A percentile compares a stretch with the other conserved stretches of the same genome.
phyloP scores from a whole-genome alignment of 768 basidiomycete species.

The Phlebiopsis flavidoalba region DNA sequence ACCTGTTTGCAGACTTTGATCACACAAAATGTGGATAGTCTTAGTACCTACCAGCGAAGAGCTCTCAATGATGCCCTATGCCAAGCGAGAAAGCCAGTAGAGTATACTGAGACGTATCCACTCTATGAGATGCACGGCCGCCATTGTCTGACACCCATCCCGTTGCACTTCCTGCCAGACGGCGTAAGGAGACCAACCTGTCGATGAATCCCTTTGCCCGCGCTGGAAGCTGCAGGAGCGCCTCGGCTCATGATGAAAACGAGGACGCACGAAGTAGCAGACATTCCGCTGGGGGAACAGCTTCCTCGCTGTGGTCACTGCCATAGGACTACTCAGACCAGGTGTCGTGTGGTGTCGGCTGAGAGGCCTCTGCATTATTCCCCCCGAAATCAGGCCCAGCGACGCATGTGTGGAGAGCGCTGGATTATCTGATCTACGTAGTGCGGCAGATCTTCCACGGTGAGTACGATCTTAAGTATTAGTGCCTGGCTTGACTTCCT shows the following conservation, averaged over 20 bases:
- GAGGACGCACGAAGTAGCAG: conserved; percentile 27
- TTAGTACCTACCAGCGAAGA: conserved; percentile 36
- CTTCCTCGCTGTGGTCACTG: conserved; percentile 29
- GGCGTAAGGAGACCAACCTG: conserved; percentile 34
- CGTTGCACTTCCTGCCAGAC: conserved; percentile 50
- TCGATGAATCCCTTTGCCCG: conserved; percentile 39
- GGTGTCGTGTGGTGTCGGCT: conserved; percentile 42
- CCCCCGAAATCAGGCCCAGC: conserved; percentile 26
- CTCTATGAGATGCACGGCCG: conserved; percentile 59
- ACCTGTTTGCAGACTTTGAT: conserved; percentile 27
- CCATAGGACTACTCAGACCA: conserved; percentile 28
- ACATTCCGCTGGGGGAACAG: conserved; percentile 19
- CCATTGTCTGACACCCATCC: conserved; percentile 47
- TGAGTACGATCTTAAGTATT: conserved; percentile 13
- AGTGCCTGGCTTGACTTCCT: background rate
- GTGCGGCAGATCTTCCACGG: conserved; percentile 36
- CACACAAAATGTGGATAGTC: conserved; percentile 62
- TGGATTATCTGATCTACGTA: conserved; percentile 33
- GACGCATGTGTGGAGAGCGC: conserved; percentile 21
- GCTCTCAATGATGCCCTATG: conserved; percentile 29
- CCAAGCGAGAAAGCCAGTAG: background rate
- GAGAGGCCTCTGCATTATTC: conserved; percentile 26
- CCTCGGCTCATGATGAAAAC: conserved; percentile 9
- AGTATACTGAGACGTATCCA: background rate
- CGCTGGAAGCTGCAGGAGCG: conserved; percentile 33